Conservation (phyloP, 768 basidiomycete species). For the Kwoniella pini region DNA sequence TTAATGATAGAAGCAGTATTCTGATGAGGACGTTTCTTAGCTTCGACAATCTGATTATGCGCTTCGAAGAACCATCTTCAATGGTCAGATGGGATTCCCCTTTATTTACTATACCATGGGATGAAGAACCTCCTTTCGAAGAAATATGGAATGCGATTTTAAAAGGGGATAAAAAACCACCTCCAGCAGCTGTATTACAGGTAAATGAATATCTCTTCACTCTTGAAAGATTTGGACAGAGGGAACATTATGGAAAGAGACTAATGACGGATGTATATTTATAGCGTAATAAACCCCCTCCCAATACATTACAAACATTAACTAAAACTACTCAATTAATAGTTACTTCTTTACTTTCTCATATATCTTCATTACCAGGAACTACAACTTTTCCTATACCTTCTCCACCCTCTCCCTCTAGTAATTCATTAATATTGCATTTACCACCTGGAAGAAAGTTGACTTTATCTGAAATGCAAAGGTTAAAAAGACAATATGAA, state of each 20-base stretch:
- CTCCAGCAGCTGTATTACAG: constrained; percentile 76
- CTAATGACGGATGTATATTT: too few species aligned
- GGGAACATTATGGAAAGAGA: too few species aligned
- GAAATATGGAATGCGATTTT: constrained; percentile 81
- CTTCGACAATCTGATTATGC: constrained; percentile 78
- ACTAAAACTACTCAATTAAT: constrained; percentile 73
- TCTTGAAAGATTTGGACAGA: too few species aligned
- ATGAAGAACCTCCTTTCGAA: constrained; percentile 62
- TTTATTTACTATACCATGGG: constrained; percentile 78
- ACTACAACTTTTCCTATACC: constrained; percentile 62
- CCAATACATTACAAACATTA: constrained; percentile 82
- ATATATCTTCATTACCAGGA: constrained; percentile 60
- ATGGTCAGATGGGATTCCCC: constrained; percentile 99
- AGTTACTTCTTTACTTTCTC: constrained; percentile 70
- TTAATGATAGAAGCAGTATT: too few species aligned
- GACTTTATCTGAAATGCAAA: constrained; percentile 83
- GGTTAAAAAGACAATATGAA: constrained; percentile 88
- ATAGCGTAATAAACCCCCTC: constrained; percentile 78
- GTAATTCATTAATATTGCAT: constrained; percentile 57
- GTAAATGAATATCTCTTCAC: constrained; percentile 60
- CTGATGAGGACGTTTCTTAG: constrained; percentile 57
- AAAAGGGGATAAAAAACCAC: constrained; percentile 76
- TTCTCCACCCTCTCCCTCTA: constrained; percentile 56
- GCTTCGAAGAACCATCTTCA: constrained; percentile 95
- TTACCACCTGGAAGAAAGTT: constrained; percentile 63